phyloP scores from a whole-genome alignment of 257 asterid genomes.

The Capsicum chinense region DNA sequence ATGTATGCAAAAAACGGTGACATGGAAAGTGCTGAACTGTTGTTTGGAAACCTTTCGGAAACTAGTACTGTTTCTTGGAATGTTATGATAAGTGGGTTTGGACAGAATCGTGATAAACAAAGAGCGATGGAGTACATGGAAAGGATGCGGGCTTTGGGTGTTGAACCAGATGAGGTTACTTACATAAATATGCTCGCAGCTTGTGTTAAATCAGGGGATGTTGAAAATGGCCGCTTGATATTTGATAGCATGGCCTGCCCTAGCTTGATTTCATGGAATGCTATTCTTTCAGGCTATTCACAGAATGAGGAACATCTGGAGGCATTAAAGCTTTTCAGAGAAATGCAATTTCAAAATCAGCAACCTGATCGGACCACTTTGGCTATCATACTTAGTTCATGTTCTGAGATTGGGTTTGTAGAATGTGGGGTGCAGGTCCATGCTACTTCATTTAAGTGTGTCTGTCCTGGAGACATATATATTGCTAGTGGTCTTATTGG shows the following conservation, averaged over 20 bases:
- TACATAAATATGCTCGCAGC: constrained; percentile 24
- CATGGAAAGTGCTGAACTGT: constrained; percentile 21
- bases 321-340: constrained; percentile 36
- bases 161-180: constrained; percentile 28
- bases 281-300: constrained; percentile 35
- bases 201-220: constrained; percentile 27
- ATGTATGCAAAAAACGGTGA: constrained; percentile 28
- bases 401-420: constrained; percentile 12
- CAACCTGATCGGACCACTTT: constrained; percentile 39
- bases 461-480: constrained; percentile 14
- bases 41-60: constrained; percentile 27
- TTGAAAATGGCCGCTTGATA: constrained; percentile 27
- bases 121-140: constrained; percentile 17
- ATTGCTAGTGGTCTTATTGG: constrained; percentile 29
- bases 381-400: constrained; percentile 38
- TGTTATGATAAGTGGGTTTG: constrained; percentile 36
- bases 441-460: constrained; percentile 22
- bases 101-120: constrained; percentile 25
- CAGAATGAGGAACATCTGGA: constrained; percentile 37
- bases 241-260: constrained; percentile 28
- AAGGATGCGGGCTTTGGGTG: constrained; percentile 13
- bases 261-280: constrained; percentile 29
- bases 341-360: constrained; percentile 29
- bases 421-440: constrained; percentile 27
- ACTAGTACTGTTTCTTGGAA: constrained; percentile 40